Conservation (phyloP, 257 asterid species). For the Fraxinus cuspidata region DNA sequence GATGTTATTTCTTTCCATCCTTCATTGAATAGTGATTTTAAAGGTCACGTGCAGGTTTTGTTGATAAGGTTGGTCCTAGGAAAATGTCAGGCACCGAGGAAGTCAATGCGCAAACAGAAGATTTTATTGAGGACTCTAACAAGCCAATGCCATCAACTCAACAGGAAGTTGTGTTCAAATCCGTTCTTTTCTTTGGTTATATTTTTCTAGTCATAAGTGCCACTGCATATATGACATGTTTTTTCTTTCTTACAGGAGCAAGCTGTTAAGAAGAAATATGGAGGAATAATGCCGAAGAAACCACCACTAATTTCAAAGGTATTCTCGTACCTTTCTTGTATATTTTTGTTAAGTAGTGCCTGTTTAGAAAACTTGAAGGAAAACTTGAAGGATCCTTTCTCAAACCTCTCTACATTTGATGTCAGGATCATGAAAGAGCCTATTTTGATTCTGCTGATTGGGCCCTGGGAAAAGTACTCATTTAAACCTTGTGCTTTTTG, state of each 20-base stretch:
- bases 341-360: neutral
- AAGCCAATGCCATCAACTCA: constrained; percentile 49
- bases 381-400: constrained; percentile 12
- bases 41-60: constrained; percentile 25
- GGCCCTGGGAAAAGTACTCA: constrained; percentile 93
- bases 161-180: constrained; percentile 51
- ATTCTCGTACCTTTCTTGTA: constrained; percentile 5
- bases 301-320: constrained; percentile 99
- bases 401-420: constrained; percentile 17
- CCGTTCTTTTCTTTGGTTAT: neutral
- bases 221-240: neutral
- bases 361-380: neutral
- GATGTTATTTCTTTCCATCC: neutral
- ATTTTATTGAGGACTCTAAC: constrained; percentile 46
- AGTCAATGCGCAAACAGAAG: constrained; percentile 45
- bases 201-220: neutral
- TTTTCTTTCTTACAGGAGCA: constrained; percentile 55
- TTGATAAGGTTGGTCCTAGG: constrained; percentile 30
- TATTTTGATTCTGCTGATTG: constrained; percentile 99
- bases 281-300: constrained; percentile 90
- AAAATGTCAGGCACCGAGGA: constrained; percentile 72
- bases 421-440: constrained; percentile 97
- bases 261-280: constrained; percentile 84
- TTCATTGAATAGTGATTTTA: neutral
- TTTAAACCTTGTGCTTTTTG: constrained; percentile 6